Evolutionary conservation across 768 basidiomycete species (phyloP), one percentile per base, ranked within the genome.

Genomic region (Gloeostereum incarnatum): DNA sequence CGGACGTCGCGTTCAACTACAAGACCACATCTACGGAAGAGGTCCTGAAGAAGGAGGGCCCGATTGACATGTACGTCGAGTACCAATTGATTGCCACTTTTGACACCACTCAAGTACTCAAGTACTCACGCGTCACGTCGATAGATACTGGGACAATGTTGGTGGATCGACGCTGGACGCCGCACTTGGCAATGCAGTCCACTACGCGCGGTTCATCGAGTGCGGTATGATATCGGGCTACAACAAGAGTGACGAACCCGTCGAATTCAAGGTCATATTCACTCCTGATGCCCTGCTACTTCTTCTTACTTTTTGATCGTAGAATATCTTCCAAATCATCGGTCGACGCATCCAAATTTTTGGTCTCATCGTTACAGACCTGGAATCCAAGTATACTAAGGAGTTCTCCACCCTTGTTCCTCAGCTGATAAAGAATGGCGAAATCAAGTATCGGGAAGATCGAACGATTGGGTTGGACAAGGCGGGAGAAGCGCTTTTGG

Each of bases 1-100:
- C 75, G 0, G 81, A 87, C 45, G 68, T 79, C 5, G 75, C 67
- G 0, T 84, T 83, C 61, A 83, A 86, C 54, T 85, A 81, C 59
- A 81, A 87, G 65, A 82, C 68, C 0, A 61, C 61, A 1, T 59
- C 61, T 33, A 75, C 72, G 0, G 49, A 48, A 1, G 71, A 78
- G 8, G 60, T 80, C 2, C 57, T 88, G 29, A 50, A 52, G 43
- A 65, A 65, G 41, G 67, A 83, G 45, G 80, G 79, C 0, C 65
- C 66, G 6, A 56, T 71, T 23, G 61, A 71, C 38, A 55, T 69
- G 65, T 67, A 43, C 20, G 63, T n/a, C n/a, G n/a, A n/a, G n/a
- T n/a, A n/a, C 32, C 7, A 16, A 10, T 26, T 39, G 2, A 25
- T 25, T 48, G 22, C 6, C n/a, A 6, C 17, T n/a, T 27, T 3